Base-by-base conservation (phyloP, 2,329 filamentous ascomycete species). In the Calcarisporium arbuscula region DNA sequence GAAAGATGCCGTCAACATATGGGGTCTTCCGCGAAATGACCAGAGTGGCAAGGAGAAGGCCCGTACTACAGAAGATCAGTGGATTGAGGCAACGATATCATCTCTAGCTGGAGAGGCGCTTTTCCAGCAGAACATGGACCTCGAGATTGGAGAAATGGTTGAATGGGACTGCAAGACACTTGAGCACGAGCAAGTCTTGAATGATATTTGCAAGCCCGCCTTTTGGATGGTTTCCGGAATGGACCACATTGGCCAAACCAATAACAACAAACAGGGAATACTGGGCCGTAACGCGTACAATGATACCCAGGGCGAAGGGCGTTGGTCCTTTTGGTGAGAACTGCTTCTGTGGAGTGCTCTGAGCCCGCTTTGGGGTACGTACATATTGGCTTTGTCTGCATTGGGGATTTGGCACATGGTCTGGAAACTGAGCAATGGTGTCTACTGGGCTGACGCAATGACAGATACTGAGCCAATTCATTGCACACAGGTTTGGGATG, bases 171-270 rank as follows among this genome's bases (percentile, higher is more conserved):
- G 32, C 6, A 41, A 53, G 1, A 19, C 42, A 15, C 34, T 58
- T 9, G 36, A 47, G 12, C 21, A 32, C 0, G 39, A 49, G 5
- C 48, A 46, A 3, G 31, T 47, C 1, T 44, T 58, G 14, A 41
- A 44, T 14, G 43, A 47, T 9, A 40, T 61, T 5, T 56, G 49
- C 27, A 39, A 43, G 10, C 49, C 52, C 4, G 53, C 51, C 0
- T 22, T 60, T 6, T 41, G 36, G 3, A 56, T 60, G 49, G 38
- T 60, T 9, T 34, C 41, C 1, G 39, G 46, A n/a, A 56, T 60
- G 52, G 56, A 60, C 34, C 25, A 38, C 1, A 41, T 60, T 10
- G 58, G 58, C 1, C 21, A 29, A 5, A 42, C 38, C 3, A 60
- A 59, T 22, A 35, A 49, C 21, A 55, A 56, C 18, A 43, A 39